A percentile compares a stretch with the other conserved stretches of the same genome.
Conservation (phyloP, 768 basidiomycete species). For the Termitomyces sp. region DNA sequence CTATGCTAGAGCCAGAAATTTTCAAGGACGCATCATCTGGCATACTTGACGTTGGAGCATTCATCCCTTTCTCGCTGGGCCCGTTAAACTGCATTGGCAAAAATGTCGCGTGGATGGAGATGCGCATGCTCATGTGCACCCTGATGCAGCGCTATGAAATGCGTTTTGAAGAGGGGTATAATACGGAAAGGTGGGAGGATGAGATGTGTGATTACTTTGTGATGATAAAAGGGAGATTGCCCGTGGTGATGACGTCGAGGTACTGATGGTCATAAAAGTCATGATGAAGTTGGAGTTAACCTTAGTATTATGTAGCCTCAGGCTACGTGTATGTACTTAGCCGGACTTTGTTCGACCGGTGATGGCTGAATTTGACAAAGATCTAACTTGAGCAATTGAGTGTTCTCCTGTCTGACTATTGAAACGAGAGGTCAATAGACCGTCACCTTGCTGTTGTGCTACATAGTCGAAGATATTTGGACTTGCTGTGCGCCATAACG, state of each 20-base stretch:
- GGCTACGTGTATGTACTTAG: too few relatives aligned
- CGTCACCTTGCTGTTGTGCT: too few relatives aligned
- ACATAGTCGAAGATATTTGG: too few relatives aligned
- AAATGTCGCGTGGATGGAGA: constrained; percentile 35
- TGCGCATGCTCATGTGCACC: constrained; percentile 32
- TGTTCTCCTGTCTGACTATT: too few relatives aligned
- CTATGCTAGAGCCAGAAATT: constrained; percentile 24
- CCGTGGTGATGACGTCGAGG: constrained; percentile 28
- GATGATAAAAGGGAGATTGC: constrained; percentile 25
- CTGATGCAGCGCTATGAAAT: constrained; percentile 35
- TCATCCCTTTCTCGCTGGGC: constrained; percentile 39
- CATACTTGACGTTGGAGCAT: constrained; percentile 26
- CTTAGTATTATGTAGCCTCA: too few relatives aligned
- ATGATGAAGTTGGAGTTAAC: too few relatives aligned
- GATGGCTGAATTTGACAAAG: too few relatives aligned
- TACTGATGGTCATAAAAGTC: too few relatives aligned
- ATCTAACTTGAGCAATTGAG: too few relatives aligned
- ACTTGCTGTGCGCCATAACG: too few relatives aligned
- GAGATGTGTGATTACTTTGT: constrained; percentile 34
- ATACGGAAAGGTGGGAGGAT: constrained; percentile 25
- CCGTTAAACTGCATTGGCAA: constrained; percentile 39
- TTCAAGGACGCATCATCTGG: constrained; percentile 20
- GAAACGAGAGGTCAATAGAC: too few relatives aligned
- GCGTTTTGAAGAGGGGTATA: constrained; percentile 27
- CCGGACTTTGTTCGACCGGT: too few relatives aligned